A percentile compares a stretch with the other conserved stretches of the same genome.
These are phyloP conservation scores for Calocera cornea DNA, from an alignment of 768 basidiomycete genomes.

Conservation along the genomic window DNA sequence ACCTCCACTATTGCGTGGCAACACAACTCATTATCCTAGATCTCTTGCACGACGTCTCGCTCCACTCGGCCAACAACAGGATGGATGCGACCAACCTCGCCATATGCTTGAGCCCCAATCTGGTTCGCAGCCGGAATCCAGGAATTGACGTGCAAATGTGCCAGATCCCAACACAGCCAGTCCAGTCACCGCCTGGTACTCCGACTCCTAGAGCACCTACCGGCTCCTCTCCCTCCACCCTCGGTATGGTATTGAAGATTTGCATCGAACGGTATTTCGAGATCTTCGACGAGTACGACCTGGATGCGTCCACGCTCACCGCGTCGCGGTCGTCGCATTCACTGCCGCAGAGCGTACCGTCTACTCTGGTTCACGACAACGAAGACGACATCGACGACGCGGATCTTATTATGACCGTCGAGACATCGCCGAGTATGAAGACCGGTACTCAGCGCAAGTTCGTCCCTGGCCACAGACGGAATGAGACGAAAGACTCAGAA, in stretches of 20 bases:
- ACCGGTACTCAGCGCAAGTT: not conserved
- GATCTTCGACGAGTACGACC: constrained; percentile 53
- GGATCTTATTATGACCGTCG: not conserved
- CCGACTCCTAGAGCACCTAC: constrained; percentile 16
- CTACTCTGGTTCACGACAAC: not conserved
- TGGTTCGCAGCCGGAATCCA: constrained; percentile 55
- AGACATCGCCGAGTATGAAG: constrained; percentile 1
- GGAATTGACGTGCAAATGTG: constrained; percentile 65
- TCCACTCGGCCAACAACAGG: constrained; percentile 48
- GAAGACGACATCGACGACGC: not conserved
- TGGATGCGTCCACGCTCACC: not conserved
- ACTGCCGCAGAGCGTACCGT: not conserved
- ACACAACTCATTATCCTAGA: constrained; percentile 32
- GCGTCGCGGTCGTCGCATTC: not conserved
- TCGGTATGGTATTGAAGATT: constrained; percentile 57
- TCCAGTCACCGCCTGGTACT: constrained; percentile 14
- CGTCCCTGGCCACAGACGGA: not conserved
- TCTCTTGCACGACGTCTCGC: constrained; percentile 64
- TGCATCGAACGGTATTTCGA: constrained; percentile 78
- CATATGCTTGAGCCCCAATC: constrained; percentile 65
- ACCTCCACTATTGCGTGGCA: constrained; percentile 7
- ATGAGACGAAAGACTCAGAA: not conserved
- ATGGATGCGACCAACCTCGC: constrained; percentile 80
- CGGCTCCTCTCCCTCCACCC: constrained; percentile 39
- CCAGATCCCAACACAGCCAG: constrained; percentile 26